A percentile compares a stretch with the other conserved stretches of the same genome.
phyloP scores from a whole-genome alignment of 2,329 filamentous ascomycete species.

The Torrubiellomyces zombiae region DNA sequence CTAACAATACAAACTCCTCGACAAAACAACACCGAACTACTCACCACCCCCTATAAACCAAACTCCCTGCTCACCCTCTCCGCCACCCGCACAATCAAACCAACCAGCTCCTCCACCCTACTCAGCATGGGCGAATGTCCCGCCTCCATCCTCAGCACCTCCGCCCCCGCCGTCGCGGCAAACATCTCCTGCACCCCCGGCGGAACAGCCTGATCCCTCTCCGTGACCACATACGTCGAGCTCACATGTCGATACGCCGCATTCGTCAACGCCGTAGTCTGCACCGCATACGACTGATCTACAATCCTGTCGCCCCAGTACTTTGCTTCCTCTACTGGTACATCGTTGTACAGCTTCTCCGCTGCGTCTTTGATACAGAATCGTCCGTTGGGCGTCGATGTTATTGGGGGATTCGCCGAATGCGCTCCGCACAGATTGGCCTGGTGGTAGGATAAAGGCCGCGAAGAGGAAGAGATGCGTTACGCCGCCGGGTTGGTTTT shows the following conservation, averaged over 20 bases:
- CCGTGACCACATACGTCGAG: constrained; percentile 2
- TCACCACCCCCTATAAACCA: too few relatives aligned
- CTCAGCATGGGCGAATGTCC: constrained; percentile 3
- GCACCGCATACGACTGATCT: constrained; percentile 1
- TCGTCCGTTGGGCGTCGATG: background rate
- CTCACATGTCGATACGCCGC: background rate
- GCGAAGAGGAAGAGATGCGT: constrained; percentile 2
- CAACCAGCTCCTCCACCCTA: background rate
- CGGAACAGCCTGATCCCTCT: constrained; percentile 1
- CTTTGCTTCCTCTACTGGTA: constrained; percentile 1
- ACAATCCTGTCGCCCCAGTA: constrained; percentile 2
- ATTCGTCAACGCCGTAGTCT: constrained; percentile 1
- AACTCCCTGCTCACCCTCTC: too few relatives aligned
- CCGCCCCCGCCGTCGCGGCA: background rate
- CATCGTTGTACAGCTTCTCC: constrained; percentile 2
- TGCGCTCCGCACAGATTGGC: constrained; percentile 1
- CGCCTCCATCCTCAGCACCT: background rate
- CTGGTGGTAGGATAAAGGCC: constrained; percentile 1
- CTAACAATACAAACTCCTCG: too few relatives aligned
- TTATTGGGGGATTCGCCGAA: constrained; percentile 2
- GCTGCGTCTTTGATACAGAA: constrained; percentile 2
- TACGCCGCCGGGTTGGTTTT: too few relatives aligned
- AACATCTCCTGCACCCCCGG: constrained; percentile 2
- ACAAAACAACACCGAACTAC: too few relatives aligned
- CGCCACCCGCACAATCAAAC: too few relatives aligned